A percentile compares a stretch with the other conserved stretches of the same genome.
Evolutionary conservation across 129 eudicot species (phyloP).

Genomic region (Scalesia atractyloides): DNA sequence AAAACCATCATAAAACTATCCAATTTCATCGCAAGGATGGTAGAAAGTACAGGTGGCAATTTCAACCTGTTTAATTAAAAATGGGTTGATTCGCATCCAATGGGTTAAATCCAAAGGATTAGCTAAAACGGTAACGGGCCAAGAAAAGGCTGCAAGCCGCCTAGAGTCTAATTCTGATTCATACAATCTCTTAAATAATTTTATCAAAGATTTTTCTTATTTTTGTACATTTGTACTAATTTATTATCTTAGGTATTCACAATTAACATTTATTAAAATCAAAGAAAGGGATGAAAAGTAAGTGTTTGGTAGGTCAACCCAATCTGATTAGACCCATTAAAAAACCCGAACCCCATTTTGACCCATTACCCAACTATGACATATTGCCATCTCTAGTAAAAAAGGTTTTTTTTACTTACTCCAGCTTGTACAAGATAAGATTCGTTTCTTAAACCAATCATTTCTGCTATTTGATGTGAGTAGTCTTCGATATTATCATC

Average conservation of each 20-base stretch:
- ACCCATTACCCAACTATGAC: neutral
- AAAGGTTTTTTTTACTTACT: no score
- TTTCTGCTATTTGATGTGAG: slow-evolving; percentile 97
- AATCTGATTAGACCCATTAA: neutral
- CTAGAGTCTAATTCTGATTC: neutral
- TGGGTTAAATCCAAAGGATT: neutral
- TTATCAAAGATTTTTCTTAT: neutral
- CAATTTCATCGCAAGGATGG: slow-evolving; percentile 6
- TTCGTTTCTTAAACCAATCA: slow-evolving; percentile 90
- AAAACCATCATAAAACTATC: slow-evolving; percentile 5
- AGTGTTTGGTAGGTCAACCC: neutral
- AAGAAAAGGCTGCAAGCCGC: neutral
- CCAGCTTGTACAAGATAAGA: slow-evolving; percentile 92
- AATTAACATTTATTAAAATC: neutral
- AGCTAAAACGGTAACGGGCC: neutral
- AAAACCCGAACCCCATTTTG: neutral
- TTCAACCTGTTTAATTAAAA: neutral
- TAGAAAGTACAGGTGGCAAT: neutral
- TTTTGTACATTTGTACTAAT: neutral
- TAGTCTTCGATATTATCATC: slow-evolving; percentile 91
- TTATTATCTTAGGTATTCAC: neutral
- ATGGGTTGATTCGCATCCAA: neutral
- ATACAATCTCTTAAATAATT: neutral
- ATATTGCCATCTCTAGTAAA: neutral
- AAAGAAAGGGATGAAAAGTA: neutral